Percentiles rank a stretch among this genome's conserved stretches.
These are phyloP conservation scores for Anacardium occidentale DNA, from an alignment of 345 rosid genomes.

Conservation along the genomic window DNA sequence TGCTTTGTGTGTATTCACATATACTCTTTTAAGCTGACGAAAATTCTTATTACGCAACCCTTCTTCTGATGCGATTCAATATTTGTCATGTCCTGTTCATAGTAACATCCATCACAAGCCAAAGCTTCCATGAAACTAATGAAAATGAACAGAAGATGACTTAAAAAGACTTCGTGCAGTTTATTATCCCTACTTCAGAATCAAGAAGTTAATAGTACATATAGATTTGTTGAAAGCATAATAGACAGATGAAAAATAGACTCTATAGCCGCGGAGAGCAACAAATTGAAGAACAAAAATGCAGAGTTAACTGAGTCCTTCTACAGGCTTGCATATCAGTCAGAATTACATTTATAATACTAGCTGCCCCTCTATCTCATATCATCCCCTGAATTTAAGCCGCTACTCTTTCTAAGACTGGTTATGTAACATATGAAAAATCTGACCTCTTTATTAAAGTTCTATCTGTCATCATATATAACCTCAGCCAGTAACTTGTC, in stretches of 20 bases:
- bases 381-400: slow-evolving; percentile 8
- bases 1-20: not conserved
- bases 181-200: too few relatives aligned
- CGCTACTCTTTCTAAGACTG: not conserved
- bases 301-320: not conserved
- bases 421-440: not conserved
- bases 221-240: not conserved
- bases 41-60: not conserved
- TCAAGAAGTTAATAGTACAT: too few relatives aligned
- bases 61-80: slow-evolving; percentile 10
- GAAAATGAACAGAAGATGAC: not conserved
- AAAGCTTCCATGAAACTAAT: not conserved
- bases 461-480: not conserved
- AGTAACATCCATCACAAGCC: slow-evolving; percentile 5
- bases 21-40: slow-evolving; percentile 11
- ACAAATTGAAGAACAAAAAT: not conserved
- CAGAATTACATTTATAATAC: not conserved
- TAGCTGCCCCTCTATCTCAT: not conserved
- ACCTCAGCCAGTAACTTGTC: not conserved
- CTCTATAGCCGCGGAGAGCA: too few relatives aligned
- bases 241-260: not conserved
- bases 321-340: not conserved
- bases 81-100: slow-evolving; percentile 15
- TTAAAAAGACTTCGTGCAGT: not conserved
- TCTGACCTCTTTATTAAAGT: not conserved